phyloP scores from a whole-genome alignment of 495 filamentous ascomycete species.

The Aspergillus panamensis region DNA sequence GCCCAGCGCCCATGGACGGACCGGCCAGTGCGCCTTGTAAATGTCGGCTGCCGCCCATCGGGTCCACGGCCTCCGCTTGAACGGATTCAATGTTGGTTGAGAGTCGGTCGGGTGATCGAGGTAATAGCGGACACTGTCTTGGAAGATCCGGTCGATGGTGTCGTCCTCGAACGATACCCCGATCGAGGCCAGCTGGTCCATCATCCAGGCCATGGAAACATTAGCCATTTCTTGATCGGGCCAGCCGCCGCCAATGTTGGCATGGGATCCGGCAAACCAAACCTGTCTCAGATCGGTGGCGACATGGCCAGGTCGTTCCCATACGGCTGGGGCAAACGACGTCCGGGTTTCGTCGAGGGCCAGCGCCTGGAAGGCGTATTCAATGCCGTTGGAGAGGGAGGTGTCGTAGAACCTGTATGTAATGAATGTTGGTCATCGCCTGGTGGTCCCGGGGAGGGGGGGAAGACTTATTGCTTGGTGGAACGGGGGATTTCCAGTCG shows the following conservation, averaged over 20 bases:
- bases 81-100: background rate
- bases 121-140: background rate
- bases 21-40: background rate
- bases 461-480: background rate
- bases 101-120: background rate
- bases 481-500: background rate
- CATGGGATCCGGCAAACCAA: background rate
- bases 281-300: background rate
- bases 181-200: background rate
- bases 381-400: background rate
- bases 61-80: background rate
- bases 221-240: conserved; percentile 1
- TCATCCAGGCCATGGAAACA: conserved; percentile 1
- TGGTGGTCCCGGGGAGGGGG: background rate
- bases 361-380: background rate
- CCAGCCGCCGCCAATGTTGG: background rate
- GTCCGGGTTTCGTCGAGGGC: background rate
- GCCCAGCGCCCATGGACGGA: background rate
- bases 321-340: background rate
- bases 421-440: background rate
- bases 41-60: background rate
- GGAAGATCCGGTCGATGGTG: background rate
- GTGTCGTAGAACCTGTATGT: background rate
- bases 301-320: background rate
- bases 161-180: background rate